Base-by-base conservation (phyloP, 805 yeast genomes). In the Candida takata region DNA sequence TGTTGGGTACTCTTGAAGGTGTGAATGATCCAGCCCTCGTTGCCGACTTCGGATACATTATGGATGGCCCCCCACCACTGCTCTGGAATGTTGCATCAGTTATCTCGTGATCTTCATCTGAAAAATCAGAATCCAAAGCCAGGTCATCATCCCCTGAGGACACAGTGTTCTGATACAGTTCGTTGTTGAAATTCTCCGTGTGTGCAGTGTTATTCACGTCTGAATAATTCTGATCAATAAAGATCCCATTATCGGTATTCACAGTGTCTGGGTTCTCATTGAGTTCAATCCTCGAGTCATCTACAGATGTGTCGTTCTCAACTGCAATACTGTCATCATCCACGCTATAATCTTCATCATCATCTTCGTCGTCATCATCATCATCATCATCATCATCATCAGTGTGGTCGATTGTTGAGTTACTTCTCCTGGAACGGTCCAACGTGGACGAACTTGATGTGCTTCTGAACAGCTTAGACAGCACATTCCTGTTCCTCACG, bases 41-140 rank as follows among this genome's bases (percentile, higher is more conserved):
- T 7, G 27, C 18, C 12, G 21, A 13, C n/a, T 24, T 31, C 17
- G 19, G 14, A 14, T 16, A 24, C 12, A 24, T 11, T 12, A 31
- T 15, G 11, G 21, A 8, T 15, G 29, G 15, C 9, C 20, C 14
- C 4, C 23, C 29, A 8, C n/a, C 62, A 57, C 37, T 54, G 13
- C 44, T 52, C 31, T 59, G 50, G 39, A 67, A 47, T n/a, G 62
- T 62, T 30, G 62, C 67, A 35, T 60, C 70, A n/a, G 64, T 12
- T 29, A 62, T 62, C 29, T 55, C 57, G 29, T 57, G 64, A 29
- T 63, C 69, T 16, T 64, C 70, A 31, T 58, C 60, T 20, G 61
- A 53, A 34, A 59, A 52, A 29, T 56, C 65, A n/a, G 64, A 57
- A 28, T 47, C 56, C 17, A 52, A 30, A 7, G 49, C 31, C 6